Percentiles rank a stretch among this genome's conserved stretches.
phyloP scores from a whole-genome alignment of 345 rosid genomes.

The Clausena lansium region DNA sequence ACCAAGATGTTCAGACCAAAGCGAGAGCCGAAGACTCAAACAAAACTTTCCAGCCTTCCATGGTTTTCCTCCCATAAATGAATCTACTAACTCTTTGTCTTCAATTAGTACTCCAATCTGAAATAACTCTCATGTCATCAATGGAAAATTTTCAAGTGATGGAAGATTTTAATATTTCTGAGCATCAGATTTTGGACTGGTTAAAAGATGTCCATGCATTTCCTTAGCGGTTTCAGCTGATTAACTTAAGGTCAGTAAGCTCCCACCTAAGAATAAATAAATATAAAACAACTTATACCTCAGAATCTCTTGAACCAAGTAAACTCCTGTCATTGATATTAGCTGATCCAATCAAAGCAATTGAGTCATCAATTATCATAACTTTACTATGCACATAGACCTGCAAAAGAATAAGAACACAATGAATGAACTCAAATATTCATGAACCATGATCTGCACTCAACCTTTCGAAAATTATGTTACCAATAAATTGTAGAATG shows the following conservation, averaged over 20 bases:
- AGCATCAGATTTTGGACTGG: background rate
- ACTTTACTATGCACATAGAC: conserved; percentile 96
- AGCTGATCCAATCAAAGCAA: conserved; percentile 83
- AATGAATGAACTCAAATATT: background rate
- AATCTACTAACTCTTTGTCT: conserved; percentile 83
- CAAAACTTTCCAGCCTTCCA: conserved; percentile 96
- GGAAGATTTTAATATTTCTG: background rate
- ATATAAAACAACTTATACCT: conserved; percentile 46
- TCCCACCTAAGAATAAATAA: background rate
- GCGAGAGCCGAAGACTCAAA: conserved; percentile 77
- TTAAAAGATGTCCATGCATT: background rate
- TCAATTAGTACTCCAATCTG: conserved; percentile 90
- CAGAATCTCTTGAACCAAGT: conserved; percentile 99
- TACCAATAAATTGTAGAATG: background rate
- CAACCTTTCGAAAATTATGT: background rate
- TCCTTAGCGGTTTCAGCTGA: background rate
- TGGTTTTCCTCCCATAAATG: conserved; percentile 87
- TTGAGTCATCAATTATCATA: conserved; percentile 82
- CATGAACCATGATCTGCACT: background rate
- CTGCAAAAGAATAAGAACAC: conserved; percentile 38
- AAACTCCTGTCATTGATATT: conserved; percentile 94
- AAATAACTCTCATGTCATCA: conserved; percentile 15
- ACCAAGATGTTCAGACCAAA: conserved; percentile 99
- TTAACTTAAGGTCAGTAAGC: background rate
- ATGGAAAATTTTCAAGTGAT: background rate